Conservation (phyloP, 331 rosid species). For the Saraca asoca region DNA sequence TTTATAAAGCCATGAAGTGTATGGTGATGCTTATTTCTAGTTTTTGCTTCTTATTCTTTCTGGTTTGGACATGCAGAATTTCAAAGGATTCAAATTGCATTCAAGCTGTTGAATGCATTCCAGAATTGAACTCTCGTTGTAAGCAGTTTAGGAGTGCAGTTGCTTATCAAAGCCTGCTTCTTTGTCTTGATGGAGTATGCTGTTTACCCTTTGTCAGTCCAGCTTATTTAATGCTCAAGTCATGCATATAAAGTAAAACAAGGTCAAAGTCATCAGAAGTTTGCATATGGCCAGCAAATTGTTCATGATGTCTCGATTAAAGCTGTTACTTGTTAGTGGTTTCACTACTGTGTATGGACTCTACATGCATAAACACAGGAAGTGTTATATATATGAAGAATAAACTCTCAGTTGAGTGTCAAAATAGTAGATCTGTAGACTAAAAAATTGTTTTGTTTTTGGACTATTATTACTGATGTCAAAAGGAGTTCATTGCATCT, state of each 20-base stretch:
- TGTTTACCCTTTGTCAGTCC: conserved; percentile 26
- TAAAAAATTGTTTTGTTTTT: too few species aligned
- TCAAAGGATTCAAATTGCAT: conserved; percentile 76
- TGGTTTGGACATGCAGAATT: conserved; percentile 53
- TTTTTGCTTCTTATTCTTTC: conserved; percentile 30
- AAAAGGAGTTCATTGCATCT: neutral
- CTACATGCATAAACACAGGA: too few species aligned
- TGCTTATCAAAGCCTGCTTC: conserved; percentile 68
- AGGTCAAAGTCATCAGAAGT: neutral
- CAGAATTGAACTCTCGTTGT: conserved; percentile 56
- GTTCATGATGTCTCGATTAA: neutral
- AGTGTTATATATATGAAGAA: too few species aligned
- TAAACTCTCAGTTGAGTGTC: too few species aligned
- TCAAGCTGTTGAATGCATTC: conserved; percentile 75
- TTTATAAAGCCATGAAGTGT: neutral
- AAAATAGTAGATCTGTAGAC: too few species aligned
- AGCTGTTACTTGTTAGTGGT: conserved; percentile 5
- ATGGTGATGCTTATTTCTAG: conserved; percentile 13
- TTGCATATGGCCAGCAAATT: conserved; percentile 22
- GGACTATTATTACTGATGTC: too few species aligned
- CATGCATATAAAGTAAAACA: neutral
- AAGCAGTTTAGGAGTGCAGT: conserved; percentile 68
- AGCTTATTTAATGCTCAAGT: conserved; percentile 22
- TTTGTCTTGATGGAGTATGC: conserved; percentile 63
- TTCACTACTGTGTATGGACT: too few species aligned